Base-by-base conservation (phyloP, 805 yeast species). In the Cyberlindnera lachancei region DNA sequence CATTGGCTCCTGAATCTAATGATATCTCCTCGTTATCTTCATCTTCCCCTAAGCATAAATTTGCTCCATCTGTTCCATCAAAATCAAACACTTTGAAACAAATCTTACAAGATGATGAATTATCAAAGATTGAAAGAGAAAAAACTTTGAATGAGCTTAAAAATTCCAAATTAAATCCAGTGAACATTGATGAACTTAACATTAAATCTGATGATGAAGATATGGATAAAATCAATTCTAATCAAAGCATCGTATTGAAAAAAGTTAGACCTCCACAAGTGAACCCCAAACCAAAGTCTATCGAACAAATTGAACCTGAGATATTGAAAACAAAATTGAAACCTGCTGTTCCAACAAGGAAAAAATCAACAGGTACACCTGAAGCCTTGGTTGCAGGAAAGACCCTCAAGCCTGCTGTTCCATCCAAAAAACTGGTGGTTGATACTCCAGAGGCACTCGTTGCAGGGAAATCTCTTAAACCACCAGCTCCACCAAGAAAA, bases 41-140 rank as follows among this genome's bases (percentile, higher is more conserved):
- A 12, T 28, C 29, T 21, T 16, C 25, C 9, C 29, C 27, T 20
- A 37, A 33, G 31, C 25, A 59, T 31, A 48, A 40, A 52, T 36
- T 47, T 46, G 56, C 53, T 43, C 63, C 56, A 48, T 50, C 42
- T 23, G 42, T 38, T 35, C 57, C 52, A 40, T 46, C 45, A 38
- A 42, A 44, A 27, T 34, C 43, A 23, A 48, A 51, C 43, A 51
- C 58, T 15, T 40, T 56, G 44, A 38, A 56, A 45, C 53, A 49
- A 49, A 57, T 33, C 12, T 6, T 34, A 25, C 28, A 41, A 21
- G 12, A 33, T 18, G 28, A 31, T 10, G 33, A 55, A 17, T 25
- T 24, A 3, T 22, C 41, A 11, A 34, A 34, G 18, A 18, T 24
- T 4, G 42, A 40, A 16, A 19, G 25, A n/a, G 44, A 43, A 21